A percentile compares a stretch with the other conserved stretches of the same genome.
phyloP scores from a whole-genome alignment of 768 basidiomycete species.

The Tylopilus cervinicoccineus region DNA sequence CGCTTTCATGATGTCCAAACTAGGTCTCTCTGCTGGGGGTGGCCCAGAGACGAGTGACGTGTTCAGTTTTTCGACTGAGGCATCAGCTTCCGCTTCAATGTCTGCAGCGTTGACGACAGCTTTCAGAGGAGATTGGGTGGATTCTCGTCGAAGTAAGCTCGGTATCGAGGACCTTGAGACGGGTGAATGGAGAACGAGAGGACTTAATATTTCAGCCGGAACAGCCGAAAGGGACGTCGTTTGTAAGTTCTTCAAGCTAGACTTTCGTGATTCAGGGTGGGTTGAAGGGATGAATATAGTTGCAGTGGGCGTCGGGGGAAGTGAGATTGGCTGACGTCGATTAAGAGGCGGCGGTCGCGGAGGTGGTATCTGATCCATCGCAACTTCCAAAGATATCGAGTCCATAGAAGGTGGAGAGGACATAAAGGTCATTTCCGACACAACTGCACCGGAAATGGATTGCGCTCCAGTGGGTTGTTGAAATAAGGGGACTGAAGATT shows the following conservation, averaged over 20 bases:
- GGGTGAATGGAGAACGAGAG: conserved; percentile 28
- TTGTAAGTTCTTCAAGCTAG: conserved; percentile 25
- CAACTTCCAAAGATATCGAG: conserved; percentile 3
- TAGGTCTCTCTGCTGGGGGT: conserved; percentile 11
- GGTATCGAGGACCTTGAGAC: conserved; percentile 18
- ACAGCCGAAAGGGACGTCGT: conserved; percentile 18
- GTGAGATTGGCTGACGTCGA: conserved; percentile 30
- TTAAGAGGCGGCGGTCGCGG: conserved; percentile 27
- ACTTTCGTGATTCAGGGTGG: conserved; percentile 12
- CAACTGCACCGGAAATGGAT: not conserved
- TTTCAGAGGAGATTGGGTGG: conserved; percentile 25
- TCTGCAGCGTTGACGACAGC: conserved; percentile 8
- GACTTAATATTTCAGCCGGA: conserved; percentile 30
- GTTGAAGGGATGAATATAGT: conserved; percentile 16
- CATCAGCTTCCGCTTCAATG: conserved; percentile 7
- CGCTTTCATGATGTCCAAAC: conserved; percentile 31
- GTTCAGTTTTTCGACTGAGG: conserved; percentile 1
- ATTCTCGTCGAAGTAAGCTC: conserved; percentile 20
- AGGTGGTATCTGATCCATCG: conserved; percentile 10
- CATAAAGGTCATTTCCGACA: conserved; percentile 4
- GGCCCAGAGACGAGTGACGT: conserved; percentile 1
- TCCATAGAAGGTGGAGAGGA: conserved; percentile 16
- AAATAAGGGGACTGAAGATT: not conserved
- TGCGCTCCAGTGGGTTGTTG: not conserved
- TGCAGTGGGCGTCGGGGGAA: conserved; percentile 32